These are phyloP conservation scores for Nasturtium officinale DNA, from an alignment of 345 rosid genomes.

Conservation along the genomic window DNA sequence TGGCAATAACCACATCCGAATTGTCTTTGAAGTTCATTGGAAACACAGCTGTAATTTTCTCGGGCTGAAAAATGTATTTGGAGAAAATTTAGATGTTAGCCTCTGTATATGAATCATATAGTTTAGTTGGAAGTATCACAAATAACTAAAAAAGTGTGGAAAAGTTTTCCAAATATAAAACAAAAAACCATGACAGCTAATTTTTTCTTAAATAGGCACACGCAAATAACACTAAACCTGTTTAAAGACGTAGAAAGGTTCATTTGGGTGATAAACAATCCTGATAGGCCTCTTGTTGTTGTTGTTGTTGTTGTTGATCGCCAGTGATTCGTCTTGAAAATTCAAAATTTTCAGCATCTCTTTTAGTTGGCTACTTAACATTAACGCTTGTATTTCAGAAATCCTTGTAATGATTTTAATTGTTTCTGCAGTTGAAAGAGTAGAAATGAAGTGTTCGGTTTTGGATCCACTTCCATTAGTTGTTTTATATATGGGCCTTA, in stretches of 20 bases:
- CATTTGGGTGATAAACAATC: slow-evolving; percentile 69
- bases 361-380: slow-evolving; percentile 73
- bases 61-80: slow-evolving; percentile 47
- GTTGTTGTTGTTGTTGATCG: slow-evolving; percentile 1
- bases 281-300: slow-evolving; percentile 60
- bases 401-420: slow-evolving; percentile 60
- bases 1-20: slow-evolving; percentile 76
- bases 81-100: background rate
- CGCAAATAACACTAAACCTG: slow-evolving; percentile 66
- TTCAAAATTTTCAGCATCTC: slow-evolving; percentile 61
- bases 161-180: background rate
- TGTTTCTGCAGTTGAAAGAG: slow-evolving; percentile 53
- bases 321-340: slow-evolving; percentile 47
- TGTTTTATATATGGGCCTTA: background rate
- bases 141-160: background rate
- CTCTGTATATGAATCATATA: background rate
- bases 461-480: background rate
- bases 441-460: background rate
- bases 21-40: slow-evolving; percentile 89
- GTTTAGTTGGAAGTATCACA: background rate
- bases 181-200: background rate
- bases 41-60: slow-evolving; percentile 67
- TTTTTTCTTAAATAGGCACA: too few relatives aligned
- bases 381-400: slow-evolving; percentile 70
- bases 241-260: slow-evolving; percentile 78